These are phyloP conservation scores for Pseudogymnoascus sp. DNA, from an alignment of 2,329 filamentous ascomycete genomes.

Conservation along the genomic window DNA sequence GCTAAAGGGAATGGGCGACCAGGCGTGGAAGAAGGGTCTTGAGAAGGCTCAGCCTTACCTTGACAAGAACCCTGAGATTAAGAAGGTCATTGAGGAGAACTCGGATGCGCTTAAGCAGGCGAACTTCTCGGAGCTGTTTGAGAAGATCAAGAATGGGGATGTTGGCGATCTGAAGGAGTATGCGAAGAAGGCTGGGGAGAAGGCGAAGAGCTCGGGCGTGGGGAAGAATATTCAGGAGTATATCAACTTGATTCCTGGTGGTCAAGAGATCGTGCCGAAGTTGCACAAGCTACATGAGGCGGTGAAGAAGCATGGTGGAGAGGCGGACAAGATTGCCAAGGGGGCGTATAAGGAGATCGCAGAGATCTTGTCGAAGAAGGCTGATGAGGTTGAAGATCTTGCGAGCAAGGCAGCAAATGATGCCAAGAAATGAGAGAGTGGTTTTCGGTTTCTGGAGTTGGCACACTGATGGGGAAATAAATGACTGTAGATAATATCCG, in stretches of 20 bases:
- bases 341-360: conserved; percentile 61
- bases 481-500: conserved; percentile 3
- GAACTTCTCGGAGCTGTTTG: conserved; percentile 55
- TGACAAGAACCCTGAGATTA: conserved; percentile 69
- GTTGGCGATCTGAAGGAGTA: conserved; percentile 52
- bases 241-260: conserved; percentile 57
- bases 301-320: conserved; percentile 58
- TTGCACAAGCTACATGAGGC: conserved; percentile 56
- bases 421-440: conserved; percentile 21
- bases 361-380: conserved; percentile 54
- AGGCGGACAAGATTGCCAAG: conserved; percentile 61
- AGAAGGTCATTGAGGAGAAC: conserved; percentile 65
- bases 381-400: conserved; percentile 49
- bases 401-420: conserved; percentile 46
- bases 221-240: conserved; percentile 42
- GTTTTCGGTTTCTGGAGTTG: background rate
- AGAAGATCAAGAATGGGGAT: conserved; percentile 54
- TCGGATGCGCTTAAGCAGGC: conserved; percentile 58
- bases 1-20: conserved; percentile 58
- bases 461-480: conserved; percentile 27
- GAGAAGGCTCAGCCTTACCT: conserved; percentile 64
- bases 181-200: conserved; percentile 49
- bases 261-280: conserved; percentile 57
- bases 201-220: conserved; percentile 45
- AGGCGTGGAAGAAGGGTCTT: conserved; percentile 63